Evolutionary conservation across 2,329 filamentous ascomycete species (phyloP), one percentile per base, ranked within the genome.

Genomic region (Gyromitra esculenta): DNA sequence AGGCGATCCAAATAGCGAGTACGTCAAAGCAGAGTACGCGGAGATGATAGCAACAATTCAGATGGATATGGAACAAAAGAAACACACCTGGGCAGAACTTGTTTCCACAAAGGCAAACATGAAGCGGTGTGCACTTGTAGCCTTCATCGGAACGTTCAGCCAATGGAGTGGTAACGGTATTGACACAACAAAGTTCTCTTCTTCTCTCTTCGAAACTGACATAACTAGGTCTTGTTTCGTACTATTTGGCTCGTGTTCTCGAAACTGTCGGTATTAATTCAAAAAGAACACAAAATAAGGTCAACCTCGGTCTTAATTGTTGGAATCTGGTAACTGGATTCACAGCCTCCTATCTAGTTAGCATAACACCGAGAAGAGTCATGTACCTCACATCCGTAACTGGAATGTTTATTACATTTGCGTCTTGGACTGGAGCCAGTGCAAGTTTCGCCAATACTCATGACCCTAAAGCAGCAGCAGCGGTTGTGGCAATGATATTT

Each of bases 21-120:
- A 87, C 5, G 86, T 88, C 13, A 81, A 84, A 9, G 83, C 85
- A 25, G 87, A 88, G 77, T 85, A 84, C 59, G 82, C 84, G 7
- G 86, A 88, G 80, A 88, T 88, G 70, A 84, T 85, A 75, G 83
- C 86, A 69, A 85, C 85, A 15, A 84, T 87, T 65, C 81, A 80
- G 21, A 83, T 85, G 48, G 86, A 88, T 74, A 79, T 81, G 1
- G 84, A 85, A 79, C 80, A 83, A 37, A 85, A 85, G 71, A 84
- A 84, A 75, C 67, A 59, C 18, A 83, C 83, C 0, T 87, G 85
- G 85, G 81, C 80, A 39, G 84, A 83, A 21, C 83, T 86, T 54
- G 83, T 86, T 77, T 83, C 82, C 0, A 84, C 84, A 0, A 76
- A 75, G 0, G 81, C 83, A 1, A 86, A 85, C 43, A 70, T 84